These are phyloP conservation scores for Amaranthus palmeri DNA, from an alignment of 148 eudicot genomes.

Conservation along the genomic window DNA sequence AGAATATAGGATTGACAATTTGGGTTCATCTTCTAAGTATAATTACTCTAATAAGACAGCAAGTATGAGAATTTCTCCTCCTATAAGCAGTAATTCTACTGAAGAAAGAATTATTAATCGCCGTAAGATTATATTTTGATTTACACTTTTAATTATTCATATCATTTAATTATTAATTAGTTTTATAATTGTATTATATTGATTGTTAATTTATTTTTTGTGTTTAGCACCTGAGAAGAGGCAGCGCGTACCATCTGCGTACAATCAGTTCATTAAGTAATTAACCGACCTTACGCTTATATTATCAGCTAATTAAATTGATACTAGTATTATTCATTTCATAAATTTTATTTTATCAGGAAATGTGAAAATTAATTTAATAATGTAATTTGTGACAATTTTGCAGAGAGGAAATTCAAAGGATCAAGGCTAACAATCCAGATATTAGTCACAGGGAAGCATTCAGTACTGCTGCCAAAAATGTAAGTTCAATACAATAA, in stretches of 20 bases:
- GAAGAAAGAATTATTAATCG: constrained; percentile 52
- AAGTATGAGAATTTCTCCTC: constrained; percentile 33
- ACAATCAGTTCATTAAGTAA: constrained; percentile 95
- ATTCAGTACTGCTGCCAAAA: constrained; percentile 90
- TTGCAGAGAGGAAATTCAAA: constrained; percentile 77
- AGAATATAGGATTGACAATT: constrained; percentile 50
- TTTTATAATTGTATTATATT: background rate
- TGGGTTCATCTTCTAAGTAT: constrained; percentile 55
- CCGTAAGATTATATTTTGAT: constrained; percentile 36
- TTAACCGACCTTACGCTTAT: background rate
- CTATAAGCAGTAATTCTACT: constrained; percentile 15
- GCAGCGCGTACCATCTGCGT: constrained; percentile 95
- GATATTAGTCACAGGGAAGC: constrained; percentile 95
- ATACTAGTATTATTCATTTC: too few species aligned
- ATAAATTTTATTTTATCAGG: too few species aligned
- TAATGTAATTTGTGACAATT: background rate
- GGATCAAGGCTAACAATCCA: constrained; percentile 86
- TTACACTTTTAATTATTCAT: background rate
- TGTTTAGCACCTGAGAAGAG: constrained; percentile 87
- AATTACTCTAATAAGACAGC: constrained; percentile 35
- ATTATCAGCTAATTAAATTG: background rate
- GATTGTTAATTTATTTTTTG: background rate
- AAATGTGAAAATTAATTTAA: background rate
- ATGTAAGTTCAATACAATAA: constrained; percentile 39
- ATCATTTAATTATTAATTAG: background rate